Conservation (phyloP, 208 protist species). For the Trypanosoma congolense region DNA sequence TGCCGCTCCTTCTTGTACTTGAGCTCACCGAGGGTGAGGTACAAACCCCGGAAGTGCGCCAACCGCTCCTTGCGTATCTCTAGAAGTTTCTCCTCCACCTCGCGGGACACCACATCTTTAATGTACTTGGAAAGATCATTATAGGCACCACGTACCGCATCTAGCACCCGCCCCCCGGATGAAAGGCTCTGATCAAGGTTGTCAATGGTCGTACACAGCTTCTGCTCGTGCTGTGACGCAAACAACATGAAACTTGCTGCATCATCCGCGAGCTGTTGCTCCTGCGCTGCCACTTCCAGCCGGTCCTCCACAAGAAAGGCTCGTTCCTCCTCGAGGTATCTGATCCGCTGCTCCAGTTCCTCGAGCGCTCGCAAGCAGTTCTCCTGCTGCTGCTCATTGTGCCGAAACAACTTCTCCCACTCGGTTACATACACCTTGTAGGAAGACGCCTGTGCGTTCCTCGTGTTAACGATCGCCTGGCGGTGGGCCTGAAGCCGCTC, state of each 20-base stretch:
- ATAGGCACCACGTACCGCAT: conserved; percentile 26
- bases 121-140: conserved; percentile 35
- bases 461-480: conserved; percentile 24
- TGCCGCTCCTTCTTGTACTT: conserved; percentile 84
- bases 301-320: conserved; percentile 46
- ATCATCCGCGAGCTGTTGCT: conserved; percentile 51
- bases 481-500: conserved; percentile 28
- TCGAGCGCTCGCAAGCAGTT: conserved; percentile 63
- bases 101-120: conserved; percentile 26
- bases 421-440: conserved; percentile 31
- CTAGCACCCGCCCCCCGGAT: conserved; percentile 19
- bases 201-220: conserved; percentile 16
- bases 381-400: conserved; percentile 60
- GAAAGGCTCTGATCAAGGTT: conserved; percentile 33
- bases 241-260: conserved; percentile 51
- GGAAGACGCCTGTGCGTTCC: conserved; percentile 29
- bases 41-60: conserved; percentile 70
- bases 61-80: conserved; percentile 60
- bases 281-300: conserved; percentile 35
- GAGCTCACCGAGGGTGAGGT: conserved; percentile 83
- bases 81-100: conserved; percentile 30
- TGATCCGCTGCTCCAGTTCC: conserved; percentile 60
- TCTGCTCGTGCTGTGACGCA: conserved; percentile 31
- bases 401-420: conserved; percentile 46
- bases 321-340: conserved; percentile 40